These are phyloP conservation scores for Nemania sp. DNA, from an alignment of 2,329 filamentous ascomycete species.

Conservation along the genomic window DNA sequence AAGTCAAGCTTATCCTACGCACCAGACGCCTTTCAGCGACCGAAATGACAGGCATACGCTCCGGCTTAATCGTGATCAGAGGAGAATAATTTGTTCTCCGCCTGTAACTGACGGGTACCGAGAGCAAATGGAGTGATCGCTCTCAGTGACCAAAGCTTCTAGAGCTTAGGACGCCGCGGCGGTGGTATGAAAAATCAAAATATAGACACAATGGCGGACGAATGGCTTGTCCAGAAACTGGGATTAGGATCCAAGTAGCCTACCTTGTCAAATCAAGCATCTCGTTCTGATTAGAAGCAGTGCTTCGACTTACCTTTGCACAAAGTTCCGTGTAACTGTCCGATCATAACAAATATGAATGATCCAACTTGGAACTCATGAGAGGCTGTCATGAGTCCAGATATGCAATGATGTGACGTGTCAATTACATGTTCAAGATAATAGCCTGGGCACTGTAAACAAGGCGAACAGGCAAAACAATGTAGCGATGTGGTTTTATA, in stretches of 20 bases:
- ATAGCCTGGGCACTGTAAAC: neutral
- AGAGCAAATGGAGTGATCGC: constrained; percentile 67
- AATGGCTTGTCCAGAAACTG: neutral
- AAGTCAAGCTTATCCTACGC: constrained; percentile 97
- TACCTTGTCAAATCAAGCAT: neutral
- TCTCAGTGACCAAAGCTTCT: constrained; percentile 65
- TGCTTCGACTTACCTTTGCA: neutral
- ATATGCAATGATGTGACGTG: neutral
- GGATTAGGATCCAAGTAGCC: constrained; percentile 3
- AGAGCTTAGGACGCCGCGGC: constrained; percentile 61
- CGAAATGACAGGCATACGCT: constrained; percentile 85
- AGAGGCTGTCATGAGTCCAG: neutral
- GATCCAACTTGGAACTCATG: neutral
- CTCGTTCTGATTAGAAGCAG: neutral
- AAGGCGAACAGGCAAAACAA: neutral
- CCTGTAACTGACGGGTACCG: constrained; percentile 78
- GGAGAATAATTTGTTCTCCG: constrained; percentile 67
- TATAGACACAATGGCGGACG: neutral
- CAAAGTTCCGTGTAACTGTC: neutral
- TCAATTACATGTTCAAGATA: neutral
- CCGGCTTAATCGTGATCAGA: constrained; percentile 97
- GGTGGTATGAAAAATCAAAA: constrained; percentile 26
- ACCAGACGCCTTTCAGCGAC: constrained; percentile 75
- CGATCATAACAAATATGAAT: neutral
- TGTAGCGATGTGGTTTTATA: neutral